Evolutionary conservation across 1,284 basidiomycete genomes (phyloP).

Genomic region (Cryptococcus sp.): DNA sequence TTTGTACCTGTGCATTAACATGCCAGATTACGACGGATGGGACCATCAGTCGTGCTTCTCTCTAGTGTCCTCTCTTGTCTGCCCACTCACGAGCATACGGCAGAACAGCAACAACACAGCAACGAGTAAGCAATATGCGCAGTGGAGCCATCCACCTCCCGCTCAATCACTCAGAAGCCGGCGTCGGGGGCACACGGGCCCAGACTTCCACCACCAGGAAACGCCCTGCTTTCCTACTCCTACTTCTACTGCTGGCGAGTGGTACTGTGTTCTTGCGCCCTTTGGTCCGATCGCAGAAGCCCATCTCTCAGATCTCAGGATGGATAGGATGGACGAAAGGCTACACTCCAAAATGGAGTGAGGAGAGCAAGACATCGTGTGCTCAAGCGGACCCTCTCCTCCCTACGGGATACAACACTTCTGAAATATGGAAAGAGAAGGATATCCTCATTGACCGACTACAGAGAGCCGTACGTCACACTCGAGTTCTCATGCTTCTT

Average conservation of each 20-base stretch:
- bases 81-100: not conserved
- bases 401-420: slow-evolving; percentile 23
- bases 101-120: too few relatives aligned
- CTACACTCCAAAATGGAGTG: not conserved
- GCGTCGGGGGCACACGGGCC: not conserved
- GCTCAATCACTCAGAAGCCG: slow-evolving; percentile 7
- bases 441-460: slow-evolving; percentile 36
- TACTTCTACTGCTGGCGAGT: slow-evolving; percentile 16
- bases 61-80: too few relatives aligned
- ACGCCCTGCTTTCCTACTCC: slow-evolving; percentile 13
- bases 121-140: slow-evolving; percentile 6
- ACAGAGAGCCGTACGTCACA: slow-evolving; percentile 25
- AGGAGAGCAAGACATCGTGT: slow-evolving; percentile 17
- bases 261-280: slow-evolving; percentile 1
- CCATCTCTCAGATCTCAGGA: too few relatives aligned
- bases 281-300: too few relatives aligned
- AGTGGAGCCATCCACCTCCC: slow-evolving; percentile 22
- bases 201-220: not conserved
- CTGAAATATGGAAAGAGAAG: slow-evolving; percentile 28
- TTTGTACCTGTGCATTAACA: too few relatives aligned
- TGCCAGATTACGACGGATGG: too few relatives aligned
- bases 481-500: not conserved
- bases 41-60: too few relatives aligned
- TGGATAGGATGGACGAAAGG: too few relatives aligned
- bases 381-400: slow-evolving; percentile 28